Evolutionary conservation across 2,329 filamentous ascomycete genomes (phyloP).

Genomic region (Scleromitrula shiraiana): DNA sequence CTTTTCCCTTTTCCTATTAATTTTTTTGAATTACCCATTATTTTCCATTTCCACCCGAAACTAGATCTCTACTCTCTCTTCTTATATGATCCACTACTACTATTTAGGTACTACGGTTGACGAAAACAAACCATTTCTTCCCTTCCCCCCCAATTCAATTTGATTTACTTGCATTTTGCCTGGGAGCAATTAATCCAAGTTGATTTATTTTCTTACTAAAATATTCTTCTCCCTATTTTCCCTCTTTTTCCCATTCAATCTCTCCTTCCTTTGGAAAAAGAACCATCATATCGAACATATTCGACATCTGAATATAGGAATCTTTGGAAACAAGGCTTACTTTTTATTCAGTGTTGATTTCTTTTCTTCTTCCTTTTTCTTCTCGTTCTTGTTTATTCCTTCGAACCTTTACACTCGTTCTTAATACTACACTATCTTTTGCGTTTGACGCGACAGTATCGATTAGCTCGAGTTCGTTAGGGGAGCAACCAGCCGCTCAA

Average conservation of each 20-base stretch:
- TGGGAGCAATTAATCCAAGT: background rate
- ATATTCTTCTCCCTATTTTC: background rate
- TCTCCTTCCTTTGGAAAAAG: conserved; percentile 5
- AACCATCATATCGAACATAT: background rate
- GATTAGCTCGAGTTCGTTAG: background rate
- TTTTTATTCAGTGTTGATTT: background rate
- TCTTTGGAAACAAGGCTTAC: background rate
- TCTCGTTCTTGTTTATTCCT: background rate
- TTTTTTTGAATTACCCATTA: background rate
- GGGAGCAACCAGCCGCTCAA: conserved; percentile 4
- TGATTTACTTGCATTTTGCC: no score
- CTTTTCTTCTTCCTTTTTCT: background rate
- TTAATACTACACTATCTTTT: background rate
- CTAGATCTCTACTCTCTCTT: background rate
- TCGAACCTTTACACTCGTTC: conserved; percentile 3
- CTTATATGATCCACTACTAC: background rate
- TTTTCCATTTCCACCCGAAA: background rate
- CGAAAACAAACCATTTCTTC: background rate
- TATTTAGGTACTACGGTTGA: background rate
- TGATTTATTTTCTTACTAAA: background rate
- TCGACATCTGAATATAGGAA: background rate
- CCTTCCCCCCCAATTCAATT: background rate
- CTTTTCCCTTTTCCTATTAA: background rate
- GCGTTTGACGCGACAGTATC: conserved; percentile 1
- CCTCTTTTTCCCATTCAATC: background rate